Base-by-base conservation (phyloP, 768 basidiomycete species). In the Porpolomopsis calyptriformis region DNA sequence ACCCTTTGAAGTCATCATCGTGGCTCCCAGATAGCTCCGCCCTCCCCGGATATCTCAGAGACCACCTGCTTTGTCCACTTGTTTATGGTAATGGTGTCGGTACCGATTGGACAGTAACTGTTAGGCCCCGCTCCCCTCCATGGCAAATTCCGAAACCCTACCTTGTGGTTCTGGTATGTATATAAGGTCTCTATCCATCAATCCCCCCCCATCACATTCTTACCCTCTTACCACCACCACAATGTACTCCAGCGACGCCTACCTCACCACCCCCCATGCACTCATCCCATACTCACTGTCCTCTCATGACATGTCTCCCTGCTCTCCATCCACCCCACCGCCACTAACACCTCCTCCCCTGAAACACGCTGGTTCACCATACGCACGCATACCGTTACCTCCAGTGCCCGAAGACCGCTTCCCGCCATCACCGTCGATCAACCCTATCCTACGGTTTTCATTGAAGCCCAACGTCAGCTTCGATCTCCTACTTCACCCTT, bases 341-440 rank as follows among this genome's bases (percentile, higher is more conserved):
- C 70, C 71, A 2, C 68, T 69, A 1, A 59, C 64, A 14, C 67
- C 69, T n/a, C 67, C 67, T 11, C 57, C 67, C 20, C 64, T 64
- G 18, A 59, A 61, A 58, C 61, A 55, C 45, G 36, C 38, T 2
- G 47, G 47, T 14, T 43, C 59, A 51, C 51, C 55, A 55, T 46
- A 46, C 24, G 33, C 27, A 23, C 36, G 45, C 34, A 18, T 35
- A 38, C 45, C 45, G 16, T 33, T 46, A 25, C 45, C 45, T 18
- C 45, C 45, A 8, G 45, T 46, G 6, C 22, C 23, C 35, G 35
- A 43, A 14, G 26, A 19, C 40, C 12, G 33, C n/a, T 23, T 50
- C 48, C 16, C 16, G 33, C 18, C 60, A 38, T 56, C 59, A 4
- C 64, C 67, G 53, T 64, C 69, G 25, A 64, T 74, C 39, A 70